These are phyloP conservation scores for Pythium volutum DNA, from an alignment of 352 stramenopile species.

Conservation along the genomic window DNA sequence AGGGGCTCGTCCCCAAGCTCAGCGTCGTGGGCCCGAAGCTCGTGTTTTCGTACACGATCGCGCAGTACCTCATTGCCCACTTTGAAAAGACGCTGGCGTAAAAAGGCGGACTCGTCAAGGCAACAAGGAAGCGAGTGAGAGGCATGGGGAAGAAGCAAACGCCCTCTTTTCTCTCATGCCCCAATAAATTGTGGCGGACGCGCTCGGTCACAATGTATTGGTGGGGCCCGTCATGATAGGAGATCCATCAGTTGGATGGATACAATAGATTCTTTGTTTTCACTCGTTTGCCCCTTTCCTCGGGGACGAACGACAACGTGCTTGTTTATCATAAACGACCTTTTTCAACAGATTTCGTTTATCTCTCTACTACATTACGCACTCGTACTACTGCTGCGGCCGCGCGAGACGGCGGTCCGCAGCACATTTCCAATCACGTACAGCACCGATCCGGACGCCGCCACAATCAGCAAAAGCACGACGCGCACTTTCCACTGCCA, in stretches of 20 bases:
- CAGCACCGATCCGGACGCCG: slow-evolving; percentile 24
- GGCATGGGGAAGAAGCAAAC: not conserved
- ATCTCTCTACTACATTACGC: not conserved
- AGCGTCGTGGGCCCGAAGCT: slow-evolving; percentile 95
- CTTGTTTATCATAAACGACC: slow-evolving; percentile 19
- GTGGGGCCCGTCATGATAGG: slow-evolving; percentile 8
- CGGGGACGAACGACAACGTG: not conserved
- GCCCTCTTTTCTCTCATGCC: no score
- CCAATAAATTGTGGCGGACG: no score
- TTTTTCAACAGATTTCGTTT: slow-evolving; percentile 8
- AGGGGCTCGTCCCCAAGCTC: slow-evolving; percentile 94
- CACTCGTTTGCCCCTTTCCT: not conserved
- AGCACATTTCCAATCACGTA: slow-evolving; percentile 13
- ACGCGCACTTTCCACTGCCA: slow-evolving; percentile 70
- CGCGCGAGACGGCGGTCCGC: not conserved
- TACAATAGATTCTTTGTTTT: slow-evolving; percentile 22
- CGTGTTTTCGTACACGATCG: slow-evolving; percentile 95
- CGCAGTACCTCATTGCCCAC: slow-evolving; percentile 93
- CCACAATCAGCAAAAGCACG: slow-evolving; percentile 36
- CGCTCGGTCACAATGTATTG: no score
- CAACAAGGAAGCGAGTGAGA: not conserved
- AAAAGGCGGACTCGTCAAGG: not conserved
- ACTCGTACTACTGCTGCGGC: not conserved
- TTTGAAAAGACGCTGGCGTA: slow-evolving; percentile 85
- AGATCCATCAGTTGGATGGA: slow-evolving; percentile 29